Evolutionary conservation across 1,284 basidiomycete species (phyloP), one percentile per base, ranked within the genome.

Genomic region (Pisolithus thermaeus): DNA sequence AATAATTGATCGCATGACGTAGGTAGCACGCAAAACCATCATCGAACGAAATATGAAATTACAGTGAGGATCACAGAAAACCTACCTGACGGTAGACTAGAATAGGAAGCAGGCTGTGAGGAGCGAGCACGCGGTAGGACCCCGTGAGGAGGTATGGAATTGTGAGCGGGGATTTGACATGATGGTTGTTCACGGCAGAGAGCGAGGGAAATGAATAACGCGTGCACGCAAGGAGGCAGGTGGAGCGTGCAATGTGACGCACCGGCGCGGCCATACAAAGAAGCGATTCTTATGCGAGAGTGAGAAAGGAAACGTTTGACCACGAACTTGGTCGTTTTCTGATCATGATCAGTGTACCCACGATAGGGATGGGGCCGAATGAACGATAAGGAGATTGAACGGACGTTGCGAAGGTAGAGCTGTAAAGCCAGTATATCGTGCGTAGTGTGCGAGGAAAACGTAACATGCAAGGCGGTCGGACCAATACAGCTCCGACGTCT

Each of bases 121-220:
- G 42, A 32, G 43, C 25, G 28, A 30, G n/a, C 43, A 45, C 28
- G 44, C 44, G 28, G 44, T 36, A 16, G 44, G 44, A 46, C 44
- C 44, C 44, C 44, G 28, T 20, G 44, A 46, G 30, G 44, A 35
- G 44, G 44, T 46, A 46, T 18, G 44, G 30, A 46, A 32, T 40
- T 22, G 30, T 30, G 11, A 46, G n/a, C 22, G n/a, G 28, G 18
- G 28, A 35, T 11, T 35, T 46, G 18, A 23, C 11, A 7, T 32
- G 44, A 20, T 18, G 44, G 12, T 9, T 20, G 44, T 32, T 3
- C n/a, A 35, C 44, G 27, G 44, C 30, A 28, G 30, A 28, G 30
- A 35, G 12, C 44, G 44, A 35, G 30, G 32, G 28, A 35, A 36
- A 46, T 46, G 44, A 46, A 46, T 22, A 46, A 46, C 44, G 44